Conservation (phyloP, 176 grass and related monocot genomes). For the Bromus sterilis region DNA sequence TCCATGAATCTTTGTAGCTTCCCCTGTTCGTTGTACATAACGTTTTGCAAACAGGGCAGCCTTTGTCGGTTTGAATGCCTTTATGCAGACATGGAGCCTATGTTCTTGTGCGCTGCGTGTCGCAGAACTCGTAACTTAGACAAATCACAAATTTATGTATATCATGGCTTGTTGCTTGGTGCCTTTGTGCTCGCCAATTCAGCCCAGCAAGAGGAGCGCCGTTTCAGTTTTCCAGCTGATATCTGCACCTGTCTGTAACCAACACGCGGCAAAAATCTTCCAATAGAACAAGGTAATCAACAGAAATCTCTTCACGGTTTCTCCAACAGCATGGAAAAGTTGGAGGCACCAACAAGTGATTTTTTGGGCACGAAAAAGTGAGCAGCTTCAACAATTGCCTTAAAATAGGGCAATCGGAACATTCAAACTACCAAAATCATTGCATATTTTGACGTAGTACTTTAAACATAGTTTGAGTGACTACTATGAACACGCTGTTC, state of each 20-base stretch:
- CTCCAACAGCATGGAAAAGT: too few species aligned
- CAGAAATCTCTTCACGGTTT: not conserved
- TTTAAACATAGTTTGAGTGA: too few species aligned
- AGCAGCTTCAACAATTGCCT: too few species aligned
- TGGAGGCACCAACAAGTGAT: too few species aligned
- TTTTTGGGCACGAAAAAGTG: too few species aligned
- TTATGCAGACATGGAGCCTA: not conserved
- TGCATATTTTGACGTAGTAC: too few species aligned
- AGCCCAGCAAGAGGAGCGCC: not conserved
- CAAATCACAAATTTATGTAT: not conserved
- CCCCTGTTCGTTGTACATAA: conserved; percentile 36
- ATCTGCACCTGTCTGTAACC: too few species aligned
- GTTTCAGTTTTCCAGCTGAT: not conserved
- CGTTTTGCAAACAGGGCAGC: conserved; percentile 28
- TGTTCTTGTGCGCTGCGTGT: not conserved
- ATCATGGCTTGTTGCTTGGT: not conserved
- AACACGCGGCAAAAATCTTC: too few species aligned
- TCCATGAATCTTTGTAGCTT: not conserved
- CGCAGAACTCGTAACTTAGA: not conserved
- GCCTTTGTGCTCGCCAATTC: not conserved
- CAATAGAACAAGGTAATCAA: too few species aligned
- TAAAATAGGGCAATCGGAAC: too few species aligned
- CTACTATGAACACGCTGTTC: too few species aligned
- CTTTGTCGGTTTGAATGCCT: not conserved
- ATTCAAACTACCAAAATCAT: too few species aligned